Evolutionary conservation across 305 asterid species (phyloP).

Genomic region (Withania somnifera): DNA sequence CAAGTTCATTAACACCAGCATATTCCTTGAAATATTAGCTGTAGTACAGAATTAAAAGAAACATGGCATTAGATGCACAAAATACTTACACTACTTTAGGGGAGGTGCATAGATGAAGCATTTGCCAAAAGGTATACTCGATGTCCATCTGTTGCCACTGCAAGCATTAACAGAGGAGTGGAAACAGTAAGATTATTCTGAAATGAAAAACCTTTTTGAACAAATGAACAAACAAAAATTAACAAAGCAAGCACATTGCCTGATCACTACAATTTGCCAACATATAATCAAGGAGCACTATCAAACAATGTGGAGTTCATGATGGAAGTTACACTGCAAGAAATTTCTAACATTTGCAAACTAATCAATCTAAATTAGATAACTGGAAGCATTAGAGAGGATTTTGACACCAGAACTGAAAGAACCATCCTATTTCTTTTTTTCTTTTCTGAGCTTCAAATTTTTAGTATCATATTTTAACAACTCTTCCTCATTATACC

Average conservation of each 20-base stretch:
- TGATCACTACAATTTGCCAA: background rate
- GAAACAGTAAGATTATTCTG: background rate
- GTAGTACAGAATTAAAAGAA: background rate
- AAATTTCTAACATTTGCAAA: background rate
- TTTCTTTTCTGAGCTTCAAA: background rate
- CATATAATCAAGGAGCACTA: background rate
- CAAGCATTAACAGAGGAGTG: slow-evolving; percentile 19
- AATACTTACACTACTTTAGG: slow-evolving; percentile 96
- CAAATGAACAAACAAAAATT: background rate
- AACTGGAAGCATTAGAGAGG: background rate
- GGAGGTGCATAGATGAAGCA: slow-evolving; percentile 91
- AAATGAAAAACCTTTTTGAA: background rate
- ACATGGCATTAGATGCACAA: background rate
- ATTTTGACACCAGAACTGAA: background rate
- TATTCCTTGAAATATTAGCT: background rate
- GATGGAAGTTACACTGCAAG: background rate
- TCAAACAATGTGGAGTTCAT: background rate
- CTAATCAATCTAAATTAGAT: background rate
- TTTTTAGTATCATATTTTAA: background rate
- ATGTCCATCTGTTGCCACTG: slow-evolving; percentile 99
- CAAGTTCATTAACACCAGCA: background rate
- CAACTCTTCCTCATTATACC: background rate
- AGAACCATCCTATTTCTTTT: background rate
- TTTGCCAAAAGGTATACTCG: slow-evolving; percentile 98
- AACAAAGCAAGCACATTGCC: background rate